These are phyloP conservation scores for Ustilago bromivora DNA, from an alignment of 1,284 basidiomycete genomes.

Conservation along the genomic window DNA sequence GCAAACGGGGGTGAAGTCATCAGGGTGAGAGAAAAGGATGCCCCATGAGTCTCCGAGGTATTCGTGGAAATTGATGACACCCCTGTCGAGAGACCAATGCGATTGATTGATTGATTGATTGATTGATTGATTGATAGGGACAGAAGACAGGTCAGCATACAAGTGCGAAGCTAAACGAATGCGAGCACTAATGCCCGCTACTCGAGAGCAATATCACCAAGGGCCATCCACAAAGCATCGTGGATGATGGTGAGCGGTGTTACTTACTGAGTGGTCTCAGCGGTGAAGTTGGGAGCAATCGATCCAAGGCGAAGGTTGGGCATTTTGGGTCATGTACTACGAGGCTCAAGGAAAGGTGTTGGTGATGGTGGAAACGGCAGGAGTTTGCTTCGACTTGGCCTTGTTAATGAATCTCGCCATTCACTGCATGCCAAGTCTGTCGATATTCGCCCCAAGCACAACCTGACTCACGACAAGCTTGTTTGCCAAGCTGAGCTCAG, in stretches of 20 bases:
- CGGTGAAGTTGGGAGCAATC: constrained; percentile 67
- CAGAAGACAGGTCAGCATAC: not conserved
- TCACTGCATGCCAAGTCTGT: not conserved
- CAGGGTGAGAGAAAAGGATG: constrained; percentile 78
- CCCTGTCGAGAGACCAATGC: constrained; percentile 24
- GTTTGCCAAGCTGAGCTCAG: not conserved
- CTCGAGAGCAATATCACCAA: not conserved
- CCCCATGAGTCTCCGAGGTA: constrained; percentile 90
- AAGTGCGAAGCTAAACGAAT: not conserved
- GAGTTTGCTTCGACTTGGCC: too few species aligned
- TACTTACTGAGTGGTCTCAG: constrained; percentile 66
- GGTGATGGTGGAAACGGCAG: not conserved
- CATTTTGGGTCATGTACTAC: constrained; percentile 66
- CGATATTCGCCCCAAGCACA: not conserved
- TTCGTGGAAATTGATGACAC: constrained; percentile 80
- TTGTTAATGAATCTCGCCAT: not conserved
- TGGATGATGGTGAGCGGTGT: not conserved
- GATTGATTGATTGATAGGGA: not conserved
- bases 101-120: too few species aligned
- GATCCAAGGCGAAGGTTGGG: constrained; percentile 65
- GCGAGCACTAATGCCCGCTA: not conserved
- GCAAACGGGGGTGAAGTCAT: constrained; percentile 73
- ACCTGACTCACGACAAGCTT: not conserved
- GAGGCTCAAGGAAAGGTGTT: constrained; percentile 6
- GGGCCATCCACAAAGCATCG: not conserved